These are phyloP conservation scores for Vitis hybrid DNA, from an alignment of 177 flowering plant species.

Conservation along the genomic window DNA sequence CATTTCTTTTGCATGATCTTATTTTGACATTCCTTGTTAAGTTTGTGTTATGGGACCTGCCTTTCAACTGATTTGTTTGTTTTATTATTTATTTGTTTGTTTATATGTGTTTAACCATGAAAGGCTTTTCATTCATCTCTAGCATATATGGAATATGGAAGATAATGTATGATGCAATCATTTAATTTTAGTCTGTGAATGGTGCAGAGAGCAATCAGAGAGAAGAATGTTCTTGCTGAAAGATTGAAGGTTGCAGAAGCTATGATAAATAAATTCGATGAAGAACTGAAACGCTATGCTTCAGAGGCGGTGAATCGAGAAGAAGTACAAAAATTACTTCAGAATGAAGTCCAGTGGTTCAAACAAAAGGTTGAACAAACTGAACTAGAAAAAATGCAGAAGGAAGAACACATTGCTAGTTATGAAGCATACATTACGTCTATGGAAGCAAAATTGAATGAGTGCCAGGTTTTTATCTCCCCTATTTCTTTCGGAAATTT, in stretches of 20 bases:
- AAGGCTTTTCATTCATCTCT: not conserved
- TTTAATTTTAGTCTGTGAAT: not conserved
- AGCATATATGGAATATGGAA: not conserved
- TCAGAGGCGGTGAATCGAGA: not conserved
- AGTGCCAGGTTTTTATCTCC: not conserved
- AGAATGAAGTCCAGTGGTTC: not conserved
- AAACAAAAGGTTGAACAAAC: not conserved
- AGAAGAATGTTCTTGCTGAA: conserved; percentile 1
- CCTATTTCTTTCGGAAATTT: not conserved
- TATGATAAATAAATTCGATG: not conserved
- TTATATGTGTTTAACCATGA: not conserved
- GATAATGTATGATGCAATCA: not conserved
- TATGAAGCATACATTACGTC: not conserved
- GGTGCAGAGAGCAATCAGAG: not conserved
- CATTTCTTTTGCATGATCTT: too few relatives aligned
- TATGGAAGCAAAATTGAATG: not conserved
- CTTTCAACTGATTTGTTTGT: too few relatives aligned
- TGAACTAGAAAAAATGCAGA: not conserved
- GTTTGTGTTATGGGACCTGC: too few relatives aligned
- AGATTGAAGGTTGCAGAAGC: not conserved
- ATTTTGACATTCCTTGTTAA: too few relatives aligned
- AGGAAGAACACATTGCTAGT: not conserved
- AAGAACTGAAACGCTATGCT: not conserved
- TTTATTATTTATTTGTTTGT: too few relatives aligned
- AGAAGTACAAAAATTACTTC: not conserved